These are phyloP conservation scores for Suillus alpinus DNA, from an alignment of 768 basidiomycete species.

Conservation along the genomic window DNA sequence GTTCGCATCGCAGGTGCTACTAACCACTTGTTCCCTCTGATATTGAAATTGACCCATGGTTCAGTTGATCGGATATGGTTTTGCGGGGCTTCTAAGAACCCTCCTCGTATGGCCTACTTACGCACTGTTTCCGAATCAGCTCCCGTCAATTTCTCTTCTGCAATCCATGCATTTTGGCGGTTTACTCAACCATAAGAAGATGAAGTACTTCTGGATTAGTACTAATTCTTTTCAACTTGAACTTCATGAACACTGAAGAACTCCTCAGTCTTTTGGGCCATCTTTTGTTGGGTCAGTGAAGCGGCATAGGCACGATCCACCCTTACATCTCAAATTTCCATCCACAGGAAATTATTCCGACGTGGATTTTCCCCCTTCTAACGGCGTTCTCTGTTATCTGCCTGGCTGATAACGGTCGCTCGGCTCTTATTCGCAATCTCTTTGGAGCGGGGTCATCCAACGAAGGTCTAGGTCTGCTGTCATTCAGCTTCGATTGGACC, in stretches of 20 bases:
- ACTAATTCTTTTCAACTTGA: conserved; percentile 1
- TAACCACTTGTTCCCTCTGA: conserved; percentile 28
- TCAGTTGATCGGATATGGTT: conserved; percentile 39
- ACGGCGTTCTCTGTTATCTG: conserved; percentile 51
- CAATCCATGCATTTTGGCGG: conserved; percentile 54
- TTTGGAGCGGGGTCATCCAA: conserved; percentile 48
- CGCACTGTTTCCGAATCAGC: conserved; percentile 51
- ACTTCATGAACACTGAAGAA: background rate
- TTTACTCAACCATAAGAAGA: conserved; percentile 46
- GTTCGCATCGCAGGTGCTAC: conserved; percentile 41
- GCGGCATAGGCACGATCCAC: background rate
- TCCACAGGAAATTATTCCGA: conserved; percentile 14
- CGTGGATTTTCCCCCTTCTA: conserved; percentile 30
- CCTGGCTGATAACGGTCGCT: conserved; percentile 45
- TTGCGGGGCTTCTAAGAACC: conserved; percentile 40
- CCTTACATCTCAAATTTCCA: background rate
- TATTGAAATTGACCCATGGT: background rate
- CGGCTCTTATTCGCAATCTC: conserved; percentile 38
- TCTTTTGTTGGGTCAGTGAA: conserved; percentile 44
- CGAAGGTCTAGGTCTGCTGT: conserved; percentile 48
- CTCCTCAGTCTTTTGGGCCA: conserved; percentile 37
- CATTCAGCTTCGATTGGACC: conserved; percentile 49
- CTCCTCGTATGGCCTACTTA: conserved; percentile 53
- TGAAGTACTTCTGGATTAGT: conserved; percentile 57
- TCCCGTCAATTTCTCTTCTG: conserved; percentile 49